Base-by-base conservation (phyloP, 768 basidiomycete genomes). In the Suillus hirtellus region DNA sequence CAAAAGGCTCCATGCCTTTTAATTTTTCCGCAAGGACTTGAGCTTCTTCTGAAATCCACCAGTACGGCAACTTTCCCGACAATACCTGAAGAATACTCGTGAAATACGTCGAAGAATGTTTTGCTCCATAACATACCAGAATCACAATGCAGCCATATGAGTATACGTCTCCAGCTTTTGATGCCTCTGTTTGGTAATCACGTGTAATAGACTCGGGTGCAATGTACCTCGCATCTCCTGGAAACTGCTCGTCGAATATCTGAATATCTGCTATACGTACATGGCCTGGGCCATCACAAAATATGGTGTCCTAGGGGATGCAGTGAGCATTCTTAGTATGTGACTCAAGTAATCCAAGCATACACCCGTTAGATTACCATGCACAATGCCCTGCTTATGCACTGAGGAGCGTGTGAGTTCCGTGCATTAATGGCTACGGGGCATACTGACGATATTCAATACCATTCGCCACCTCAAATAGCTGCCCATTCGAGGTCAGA, bases 351-450 rank as follows among this genome's bases (percentile, higher is more conserved):
- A n/a, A 46, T 21, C 10, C 10, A 46, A 46, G n/a, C 44, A 46
- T 46, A 46, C 44, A 4, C 44, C 44, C n/a, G 44, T 46, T 46
- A 46, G 46, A 46, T 46, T 53, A 3, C 52, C 52, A 53, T 53
- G 34, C 31, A 35, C 34, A 12, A 35, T 53, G 52, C 31, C 34
- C 11, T 53, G 19, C 2, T 35, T 53, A 34, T 53, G 34, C 19
- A 53, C 52, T 53, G 35, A 34, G 52, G 19, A 3, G 34, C 11
- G 34, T 4, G 11, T 35, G 34, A 35, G 34, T 53, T 53, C 10
- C 8, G 10, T n/a, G 19, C 34, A 35, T 53, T 11, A 35, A 1
- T 19, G 1, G 10, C 10, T n/a, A 34, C 10, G 19, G 52, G 10
- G 11, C 11, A 53, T 15, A 53, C 52, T 53, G 19, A n/a, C 34